Base-by-base conservation (phyloP, 2,329 filamentous ascomycete genomes). In the Calonectria hongkongensis region DNA sequence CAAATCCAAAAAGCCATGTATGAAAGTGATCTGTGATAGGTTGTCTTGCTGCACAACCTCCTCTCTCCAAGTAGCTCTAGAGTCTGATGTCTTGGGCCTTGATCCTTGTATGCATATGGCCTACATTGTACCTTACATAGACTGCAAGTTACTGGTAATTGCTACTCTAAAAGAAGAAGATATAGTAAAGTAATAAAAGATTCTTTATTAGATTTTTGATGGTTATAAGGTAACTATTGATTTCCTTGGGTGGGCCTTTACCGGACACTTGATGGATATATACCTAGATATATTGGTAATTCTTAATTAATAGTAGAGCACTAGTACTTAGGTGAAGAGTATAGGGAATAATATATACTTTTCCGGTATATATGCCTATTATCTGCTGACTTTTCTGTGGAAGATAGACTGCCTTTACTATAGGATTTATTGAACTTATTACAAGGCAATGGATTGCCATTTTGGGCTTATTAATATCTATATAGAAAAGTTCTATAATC, bases 261-360 rank as follows among this genome's bases (percentile, higher is more conserved):
- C 80, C 0, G 80, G 81, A 8, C 83, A 85, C 48, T 71, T 85
- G 43, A 84, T 85, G 82, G 84, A 85, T 28, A 81, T 84, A 75
- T 85, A 83, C 13, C 83, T 83, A 0, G 81, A 84, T 2, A 83
- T 82, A 0, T 71, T 76, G 1, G 58, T 85, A 5, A 73, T 85
- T 0, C 66, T 85, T 2, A 85, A 85, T 21, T 74, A 77, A n/a
- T 80, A 82, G 12, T 70, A 76, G 1, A 76, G 77, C 33, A 71
- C 76, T 13, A 68, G 73, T 4, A 66, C 74, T 1, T 85, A 82
- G 82, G 73, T 78, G 0, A 73, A 68, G 33, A 84, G 81, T 13
- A 70, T 80, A 0, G 15, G 51, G 18, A 73, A 76, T 0, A 80
- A 75, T 51, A 65, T 84, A 8, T 54, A 74, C 15, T 84, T 82